A percentile compares a stretch with the other conserved stretches of the same genome.
Conservation (phyloP, 495 filamentous ascomycete species). For the Thermothielavioides terrestris region DNA sequence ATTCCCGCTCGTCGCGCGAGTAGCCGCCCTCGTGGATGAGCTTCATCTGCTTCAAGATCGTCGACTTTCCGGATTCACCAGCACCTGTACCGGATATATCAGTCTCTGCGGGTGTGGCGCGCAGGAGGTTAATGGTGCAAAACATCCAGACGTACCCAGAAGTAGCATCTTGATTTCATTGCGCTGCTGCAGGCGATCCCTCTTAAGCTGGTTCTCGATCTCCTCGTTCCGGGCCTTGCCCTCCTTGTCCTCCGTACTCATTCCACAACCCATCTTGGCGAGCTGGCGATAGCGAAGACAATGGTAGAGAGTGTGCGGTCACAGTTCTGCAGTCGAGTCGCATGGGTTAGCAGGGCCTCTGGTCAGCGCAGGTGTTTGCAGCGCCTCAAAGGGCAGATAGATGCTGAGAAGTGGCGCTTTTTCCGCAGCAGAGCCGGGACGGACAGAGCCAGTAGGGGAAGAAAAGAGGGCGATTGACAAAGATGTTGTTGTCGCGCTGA, state of each 20-base stretch:
- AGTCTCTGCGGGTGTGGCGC: conserved; percentile 4
- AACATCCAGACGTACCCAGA: conserved; percentile 58
- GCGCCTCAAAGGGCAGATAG: neutral
- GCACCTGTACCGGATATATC: conserved; percentile 56
- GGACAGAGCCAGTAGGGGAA: neutral
- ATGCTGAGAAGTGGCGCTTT: neutral
- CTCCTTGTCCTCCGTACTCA: conserved; percentile 99
- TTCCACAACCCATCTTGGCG: conserved; percentile 95
- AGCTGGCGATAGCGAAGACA: conserved; percentile 12
- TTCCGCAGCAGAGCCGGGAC: neutral
- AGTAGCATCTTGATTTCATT: conserved; percentile 99
- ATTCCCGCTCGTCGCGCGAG: conserved; percentile 68
- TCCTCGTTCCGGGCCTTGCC: conserved; percentile 98
- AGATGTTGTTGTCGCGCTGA: neutral
- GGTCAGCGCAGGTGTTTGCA: neutral
- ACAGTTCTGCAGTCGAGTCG: neutral
- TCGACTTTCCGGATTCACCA: conserved; percentile 99
- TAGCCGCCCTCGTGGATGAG: conserved; percentile 77
- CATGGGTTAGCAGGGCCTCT: conserved; percentile 4
- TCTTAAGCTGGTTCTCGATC: conserved; percentile 96
- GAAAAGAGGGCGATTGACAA: neutral
- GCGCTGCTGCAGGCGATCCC: conserved; percentile 89
- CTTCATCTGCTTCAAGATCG: conserved; percentile 99
- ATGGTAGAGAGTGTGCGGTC: conserved; percentile 14
- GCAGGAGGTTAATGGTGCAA: neutral